Evolutionary conservation across 2,329 filamentous ascomycete species (phyloP).

Genomic region (Apiospora hydei): DNA sequence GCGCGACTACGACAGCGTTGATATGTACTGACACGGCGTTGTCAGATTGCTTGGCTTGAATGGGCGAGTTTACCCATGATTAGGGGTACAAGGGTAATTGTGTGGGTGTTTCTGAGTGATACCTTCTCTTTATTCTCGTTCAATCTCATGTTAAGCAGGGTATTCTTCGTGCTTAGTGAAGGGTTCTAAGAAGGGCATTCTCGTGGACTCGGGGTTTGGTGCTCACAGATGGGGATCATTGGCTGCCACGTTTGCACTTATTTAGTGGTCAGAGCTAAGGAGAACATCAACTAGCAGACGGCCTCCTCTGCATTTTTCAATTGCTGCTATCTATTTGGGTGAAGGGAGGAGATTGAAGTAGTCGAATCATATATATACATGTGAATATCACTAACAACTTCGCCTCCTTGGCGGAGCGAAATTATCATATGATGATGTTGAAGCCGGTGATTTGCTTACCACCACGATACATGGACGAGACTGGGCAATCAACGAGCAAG

Average conservation of each 20-base stretch:
- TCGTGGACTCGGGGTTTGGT: not conserved
- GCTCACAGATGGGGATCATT: not conserved
- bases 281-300: not conserved
- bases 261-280: not conserved
- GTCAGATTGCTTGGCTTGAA: not conserved
- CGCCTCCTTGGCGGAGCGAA: not conserved
- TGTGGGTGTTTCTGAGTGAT: not conserved
- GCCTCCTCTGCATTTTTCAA: not conserved
- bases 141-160: not conserved
- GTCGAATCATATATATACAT: not conserved
- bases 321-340: not conserved
- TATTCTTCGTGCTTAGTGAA: not conserved
- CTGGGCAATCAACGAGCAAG: not conserved
- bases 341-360: not conserved
- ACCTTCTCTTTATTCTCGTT: not conserved
- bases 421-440: slow-evolving; percentile 1
- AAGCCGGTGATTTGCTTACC: not conserved
- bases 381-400: not conserved
- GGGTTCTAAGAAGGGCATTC: not conserved
- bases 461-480: not conserved
- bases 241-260: not conserved
- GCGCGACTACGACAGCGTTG: not conserved
- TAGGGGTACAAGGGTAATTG: not conserved
- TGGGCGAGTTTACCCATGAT: not conserved
- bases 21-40: not conserved